A percentile compares a stretch with the other conserved stretches of the same genome.
Conservation (phyloP, 768 basidiomycete species). For the Pisolithus microcarpus region DNA sequence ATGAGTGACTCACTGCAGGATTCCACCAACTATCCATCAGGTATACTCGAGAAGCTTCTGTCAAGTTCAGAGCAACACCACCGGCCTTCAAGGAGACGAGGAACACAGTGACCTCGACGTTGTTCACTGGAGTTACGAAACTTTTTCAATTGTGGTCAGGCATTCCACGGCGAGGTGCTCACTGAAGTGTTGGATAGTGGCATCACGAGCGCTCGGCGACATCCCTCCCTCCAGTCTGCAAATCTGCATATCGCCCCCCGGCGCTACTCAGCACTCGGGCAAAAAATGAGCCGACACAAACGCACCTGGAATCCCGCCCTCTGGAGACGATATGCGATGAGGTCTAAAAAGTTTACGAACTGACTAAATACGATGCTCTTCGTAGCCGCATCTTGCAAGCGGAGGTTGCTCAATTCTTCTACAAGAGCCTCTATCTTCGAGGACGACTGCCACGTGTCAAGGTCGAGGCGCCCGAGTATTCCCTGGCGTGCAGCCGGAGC, state of each 20-base stretch:
- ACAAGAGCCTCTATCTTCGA: conserved; percentile 95
- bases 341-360: conserved; percentile 88
- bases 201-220: conserved; percentile 93
- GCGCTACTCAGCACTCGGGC: neutral
- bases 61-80: conserved; percentile 85
- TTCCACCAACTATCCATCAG: conserved; percentile 99
- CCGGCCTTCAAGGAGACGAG: conserved; percentile 94
- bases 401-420: conserved; percentile 84
- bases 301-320: conserved; percentile 83
- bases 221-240: conserved; percentile 95
- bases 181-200: conserved; percentile 94
- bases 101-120: conserved; percentile 93
- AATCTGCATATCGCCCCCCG: conserved; percentile 40
- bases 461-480: conserved; percentile 83
- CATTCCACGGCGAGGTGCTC: conserved; percentile 20
- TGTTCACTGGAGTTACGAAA: conserved; percentile 57
- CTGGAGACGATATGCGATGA: conserved; percentile 89
- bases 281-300: conserved; percentile 2
- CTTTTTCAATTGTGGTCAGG: neutral
- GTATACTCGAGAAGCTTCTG: conserved; percentile 88
- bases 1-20: conserved; percentile 56
- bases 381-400: conserved; percentile 79
- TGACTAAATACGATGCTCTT: conserved; percentile 98
- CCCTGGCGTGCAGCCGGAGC: conserved; percentile 60
- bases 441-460: conserved; percentile 90